Percentiles rank a stretch among this genome's conserved stretches.
phyloP scores from a whole-genome alignment of 441 rosid genomes.

The Adansonia madagascariensis region DNA sequence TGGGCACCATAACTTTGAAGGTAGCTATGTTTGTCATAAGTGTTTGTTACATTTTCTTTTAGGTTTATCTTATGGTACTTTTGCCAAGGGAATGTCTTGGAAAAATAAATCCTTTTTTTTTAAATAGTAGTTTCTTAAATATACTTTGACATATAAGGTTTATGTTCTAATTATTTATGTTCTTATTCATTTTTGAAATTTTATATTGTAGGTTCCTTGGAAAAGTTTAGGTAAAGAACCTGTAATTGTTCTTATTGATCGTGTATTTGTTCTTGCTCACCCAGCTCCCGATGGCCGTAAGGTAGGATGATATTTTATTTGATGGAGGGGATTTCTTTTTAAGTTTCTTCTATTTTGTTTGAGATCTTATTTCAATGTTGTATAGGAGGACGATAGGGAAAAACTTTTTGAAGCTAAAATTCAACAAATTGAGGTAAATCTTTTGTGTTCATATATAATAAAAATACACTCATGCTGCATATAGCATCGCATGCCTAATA shows the following conservation, averaged over 20 bases:
- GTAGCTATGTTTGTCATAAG: conserved; percentile 41
- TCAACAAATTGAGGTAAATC: conserved; percentile 88
- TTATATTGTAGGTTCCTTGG: conserved; percentile 85
- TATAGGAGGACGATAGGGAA: conserved; percentile 81
- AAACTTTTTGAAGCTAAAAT: conserved; percentile 86
- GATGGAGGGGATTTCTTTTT: not conserved
- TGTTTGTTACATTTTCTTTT: conserved; percentile 11
- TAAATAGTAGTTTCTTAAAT: not conserved
- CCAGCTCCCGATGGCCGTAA: conserved; percentile 71
- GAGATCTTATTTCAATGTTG: conserved; percentile 23
- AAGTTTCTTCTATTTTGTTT: conserved; percentile 4
- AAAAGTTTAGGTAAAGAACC: conserved; percentile 97
- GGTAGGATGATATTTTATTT: conserved; percentile 43
- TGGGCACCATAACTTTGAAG: conserved; percentile 91
- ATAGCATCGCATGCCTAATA: not conserved
- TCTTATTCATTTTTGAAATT: conserved; percentile 12
- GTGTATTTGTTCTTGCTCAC: conserved; percentile 88
- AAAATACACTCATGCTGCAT: not conserved
- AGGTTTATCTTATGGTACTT: conserved; percentile 18
- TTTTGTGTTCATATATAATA: not conserved
- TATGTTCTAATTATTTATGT: conserved; percentile 15
- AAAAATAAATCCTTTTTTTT: conserved; percentile 8
- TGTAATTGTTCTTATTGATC: conserved; percentile 89
- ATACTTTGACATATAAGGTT: conserved; percentile 17
- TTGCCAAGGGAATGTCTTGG: not conserved